These are phyloP conservation scores for Panicum miliaceum DNA, from an alignment of 176 grass and related monocot genomes.

Conservation along the genomic window DNA sequence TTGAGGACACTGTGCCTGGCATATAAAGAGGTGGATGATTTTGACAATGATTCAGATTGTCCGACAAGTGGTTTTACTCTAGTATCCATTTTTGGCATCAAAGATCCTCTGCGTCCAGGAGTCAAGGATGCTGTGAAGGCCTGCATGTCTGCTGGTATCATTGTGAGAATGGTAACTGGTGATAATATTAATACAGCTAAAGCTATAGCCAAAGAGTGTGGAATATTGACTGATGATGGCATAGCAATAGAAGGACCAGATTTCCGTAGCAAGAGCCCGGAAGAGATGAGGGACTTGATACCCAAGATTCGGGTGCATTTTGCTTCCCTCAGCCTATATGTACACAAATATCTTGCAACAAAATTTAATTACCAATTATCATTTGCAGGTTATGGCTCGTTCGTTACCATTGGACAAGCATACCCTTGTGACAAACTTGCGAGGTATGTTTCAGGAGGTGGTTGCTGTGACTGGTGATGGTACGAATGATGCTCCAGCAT, in stretches of 20 bases:
- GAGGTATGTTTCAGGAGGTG: conserved; percentile 79
- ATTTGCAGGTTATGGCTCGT: conserved; percentile 88
- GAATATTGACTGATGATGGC: conserved; percentile 80
- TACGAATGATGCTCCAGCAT: conserved; percentile 95
- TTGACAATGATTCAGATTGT: conserved; percentile 51
- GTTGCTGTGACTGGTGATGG: conserved; percentile 97
- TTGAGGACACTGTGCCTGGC: conserved; percentile 90
- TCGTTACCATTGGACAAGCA: conserved; percentile 96
- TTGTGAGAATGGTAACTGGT: conserved; percentile 94
- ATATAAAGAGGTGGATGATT: conserved; percentile 72
- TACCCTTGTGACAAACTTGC: conserved; percentile 85
- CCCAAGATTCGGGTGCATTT: conserved; percentile 78
- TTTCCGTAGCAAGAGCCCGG: conserved; percentile 64
- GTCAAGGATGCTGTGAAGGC: conserved; percentile 86
- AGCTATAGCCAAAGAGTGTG: conserved; percentile 97
- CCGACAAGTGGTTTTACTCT: conserved; percentile 78
- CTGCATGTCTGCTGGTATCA: conserved; percentile 79
- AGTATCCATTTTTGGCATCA: conserved; percentile 88
- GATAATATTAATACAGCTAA: conserved; percentile 98
- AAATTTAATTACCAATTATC: conserved; percentile 26
- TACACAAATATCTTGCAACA: not conserved
- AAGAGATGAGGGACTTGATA: conserved; percentile 81
- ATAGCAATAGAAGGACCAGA: conserved; percentile 88
- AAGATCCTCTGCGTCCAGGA: conserved; percentile 86
- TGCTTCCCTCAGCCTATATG: conserved; percentile 4